phyloP scores from a whole-genome alignment of 306 rosid genomes.

The Oxytropis ochrocephala region DNA sequence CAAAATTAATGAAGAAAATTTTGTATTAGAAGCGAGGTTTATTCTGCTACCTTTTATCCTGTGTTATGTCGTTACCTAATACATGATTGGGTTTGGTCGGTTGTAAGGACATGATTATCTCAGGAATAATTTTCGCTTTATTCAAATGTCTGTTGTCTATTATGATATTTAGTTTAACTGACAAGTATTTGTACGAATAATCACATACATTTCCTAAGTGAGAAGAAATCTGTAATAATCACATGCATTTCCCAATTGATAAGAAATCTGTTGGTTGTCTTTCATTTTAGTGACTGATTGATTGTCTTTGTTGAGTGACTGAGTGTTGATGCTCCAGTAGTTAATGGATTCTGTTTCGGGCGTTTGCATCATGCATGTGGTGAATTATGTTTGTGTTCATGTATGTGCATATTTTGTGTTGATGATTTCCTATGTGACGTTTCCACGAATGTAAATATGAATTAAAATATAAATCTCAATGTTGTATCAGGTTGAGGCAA shows the following conservation, averaged over 20 bases:
- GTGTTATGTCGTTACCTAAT: background rate
- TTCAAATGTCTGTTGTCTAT: background rate
- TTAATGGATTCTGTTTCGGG: background rate
- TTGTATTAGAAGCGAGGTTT: background rate
- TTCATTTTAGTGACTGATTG: background rate
- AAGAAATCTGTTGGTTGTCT: background rate
- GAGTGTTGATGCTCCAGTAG: background rate
- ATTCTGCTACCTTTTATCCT: background rate
- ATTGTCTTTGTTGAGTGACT: background rate
- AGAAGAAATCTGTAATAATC: background rate
- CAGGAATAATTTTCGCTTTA: background rate
- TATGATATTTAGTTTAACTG: background rate
- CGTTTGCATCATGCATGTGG: background rate
- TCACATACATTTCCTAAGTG: background rate
- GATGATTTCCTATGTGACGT: background rate
- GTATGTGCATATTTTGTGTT: background rate
- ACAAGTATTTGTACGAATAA: background rate
- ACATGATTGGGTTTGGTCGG: background rate
- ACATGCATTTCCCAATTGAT: no score
- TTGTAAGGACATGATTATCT: no score
- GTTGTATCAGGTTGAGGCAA: slow-evolving; percentile 43
- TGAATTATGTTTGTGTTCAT: background rate
- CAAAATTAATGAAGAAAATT: background rate
- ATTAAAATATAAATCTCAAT: slow-evolving; percentile 15
- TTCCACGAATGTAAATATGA: background rate